These are phyloP conservation scores for Mycena latifolia DNA, from an alignment of 768 basidiomycete genomes.

Conservation along the genomic window DNA sequence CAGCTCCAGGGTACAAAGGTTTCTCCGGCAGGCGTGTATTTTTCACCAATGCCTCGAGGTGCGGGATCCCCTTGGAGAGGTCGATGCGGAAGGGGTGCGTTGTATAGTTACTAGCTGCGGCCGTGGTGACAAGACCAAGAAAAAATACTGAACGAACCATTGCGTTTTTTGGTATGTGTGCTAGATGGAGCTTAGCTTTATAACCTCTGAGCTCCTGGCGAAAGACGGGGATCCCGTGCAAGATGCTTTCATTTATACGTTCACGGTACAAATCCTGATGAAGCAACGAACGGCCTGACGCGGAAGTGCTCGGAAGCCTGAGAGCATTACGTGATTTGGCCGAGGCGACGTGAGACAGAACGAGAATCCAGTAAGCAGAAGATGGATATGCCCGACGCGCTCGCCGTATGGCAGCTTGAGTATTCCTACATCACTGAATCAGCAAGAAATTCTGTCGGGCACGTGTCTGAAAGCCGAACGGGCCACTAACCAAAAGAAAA, in stretches of 20 bases:
- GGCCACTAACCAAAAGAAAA: too few species aligned
- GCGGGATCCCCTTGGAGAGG: conserved; percentile 9
- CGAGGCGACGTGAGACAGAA: too few species aligned
- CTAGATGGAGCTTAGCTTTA: neutral
- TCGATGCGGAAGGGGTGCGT: conserved; percentile 19
- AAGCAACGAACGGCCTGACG: neutral
- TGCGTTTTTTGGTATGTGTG: neutral
- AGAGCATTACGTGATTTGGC: neutral
- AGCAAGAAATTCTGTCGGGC: too few species aligned
- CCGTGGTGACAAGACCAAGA: neutral
- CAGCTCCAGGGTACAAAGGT: conserved; percentile 12
- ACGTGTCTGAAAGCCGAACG: too few species aligned
- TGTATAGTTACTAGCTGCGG: neutral
- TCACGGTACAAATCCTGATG: neutral
- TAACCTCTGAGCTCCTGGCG: neutral
- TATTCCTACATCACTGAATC: too few species aligned
- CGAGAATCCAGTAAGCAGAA: too few species aligned
- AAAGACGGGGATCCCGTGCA: neutral
- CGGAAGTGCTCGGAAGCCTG: neutral
- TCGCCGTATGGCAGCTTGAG: too few species aligned
- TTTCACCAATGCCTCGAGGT: conserved; percentile 14
- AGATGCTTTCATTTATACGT: neutral
- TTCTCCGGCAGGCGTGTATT: conserved; percentile 19
- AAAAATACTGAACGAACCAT: conserved; percentile 3
- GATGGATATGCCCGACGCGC: too few species aligned